A percentile compares a stretch with the other conserved stretches of the same genome.
Evolutionary conservation across 306 rosid species (phyloP).

Genomic region (Acacia acuminata): DNA sequence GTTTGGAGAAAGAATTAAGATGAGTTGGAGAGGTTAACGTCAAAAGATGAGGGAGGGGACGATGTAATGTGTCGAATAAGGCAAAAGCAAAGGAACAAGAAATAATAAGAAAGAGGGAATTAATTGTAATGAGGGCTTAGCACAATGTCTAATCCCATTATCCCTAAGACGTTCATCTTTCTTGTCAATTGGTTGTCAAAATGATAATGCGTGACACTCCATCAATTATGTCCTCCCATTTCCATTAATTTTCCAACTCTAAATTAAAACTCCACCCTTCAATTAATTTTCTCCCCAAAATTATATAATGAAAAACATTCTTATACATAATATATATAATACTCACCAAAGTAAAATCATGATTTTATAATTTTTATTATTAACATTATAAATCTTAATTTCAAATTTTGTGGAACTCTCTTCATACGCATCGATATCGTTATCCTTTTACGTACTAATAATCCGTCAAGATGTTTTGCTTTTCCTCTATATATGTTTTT

Average conservation of each 20-base stretch:
- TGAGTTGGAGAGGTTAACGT: conserved; percentile 7
- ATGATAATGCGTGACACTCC: conserved; percentile 28
- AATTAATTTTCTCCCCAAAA: neutral
- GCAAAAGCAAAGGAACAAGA: neutral
- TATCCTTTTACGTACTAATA: conserved; percentile 28
- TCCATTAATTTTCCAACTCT: conserved; percentile 27
- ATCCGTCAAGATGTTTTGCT: neutral
- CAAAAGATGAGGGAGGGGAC: neutral
- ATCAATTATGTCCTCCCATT: conserved; percentile 36
- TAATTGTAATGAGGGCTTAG: conserved; percentile 37
- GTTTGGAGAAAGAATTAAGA: conserved; percentile 1
- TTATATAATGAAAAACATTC: neutral
- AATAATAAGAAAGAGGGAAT: conserved; percentile 24
- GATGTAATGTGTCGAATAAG: conserved; percentile 26
- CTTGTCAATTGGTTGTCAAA: conserved; percentile 54
- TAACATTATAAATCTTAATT: neutral
- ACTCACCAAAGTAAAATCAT: neutral
- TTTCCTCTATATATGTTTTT: neutral
- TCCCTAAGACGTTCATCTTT: conserved; percentile 43
- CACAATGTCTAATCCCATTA: conserved; percentile 48
- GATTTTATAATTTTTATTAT: neutral
- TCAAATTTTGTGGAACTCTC: neutral
- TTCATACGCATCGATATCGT: neutral
- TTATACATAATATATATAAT: neutral
- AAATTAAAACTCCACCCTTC: neutral